Base-by-base conservation (phyloP, 192 early-diverging fungal species). In the Coemansia sp. region DNA sequence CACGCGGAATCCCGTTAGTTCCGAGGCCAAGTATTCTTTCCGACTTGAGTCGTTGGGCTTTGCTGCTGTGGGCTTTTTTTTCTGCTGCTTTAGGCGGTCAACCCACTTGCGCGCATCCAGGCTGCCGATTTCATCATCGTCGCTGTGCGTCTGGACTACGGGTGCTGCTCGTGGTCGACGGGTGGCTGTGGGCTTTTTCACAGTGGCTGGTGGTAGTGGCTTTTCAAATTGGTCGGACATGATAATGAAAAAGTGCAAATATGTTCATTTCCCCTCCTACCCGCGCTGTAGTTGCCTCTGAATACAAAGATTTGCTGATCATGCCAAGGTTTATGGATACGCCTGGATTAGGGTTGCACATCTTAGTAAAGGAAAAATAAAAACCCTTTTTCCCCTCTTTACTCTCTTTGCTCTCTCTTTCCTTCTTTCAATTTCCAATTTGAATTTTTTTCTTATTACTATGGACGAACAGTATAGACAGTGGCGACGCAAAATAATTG, bases 1-100 rank as follows among this genome's bases (percentile, higher is more conserved):
- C 3, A 98, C 92, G 29, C 85, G 69, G 11, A 97, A 65, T 0
- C 95, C 95, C 7, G 79, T 67, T 4, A 98, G 78, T 52, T 93
- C 86, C 8, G 82, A 53, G 2, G 68, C 53, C 2, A 55, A 55
- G 50, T 64, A 78, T 30, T 65, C 59, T 65, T 29, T 50, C 12
- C 49, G 49, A 4, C 15, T 13, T 0, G 37, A 30, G 49, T 39
- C 39, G 13, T 39, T 44, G 30, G 15, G 30, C 44, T 62, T 64
- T 35, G 2, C 27, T 22, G 4, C 45, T 80, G 64, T 35, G 85
- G 72, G 27, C 66, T 47, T 80, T 78, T 82, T 79, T 70, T 77
- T 69, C 63, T 84, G 78, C 56, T 86, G 76, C 24, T 87, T 84
- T 27, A 74, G 80, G 44, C 85, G 84, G 68, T 83, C 75, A 24